Evolutionary conservation across 1,284 basidiomycete species (phyloP).

Genomic region (Ganoderma multipileum): DNA sequence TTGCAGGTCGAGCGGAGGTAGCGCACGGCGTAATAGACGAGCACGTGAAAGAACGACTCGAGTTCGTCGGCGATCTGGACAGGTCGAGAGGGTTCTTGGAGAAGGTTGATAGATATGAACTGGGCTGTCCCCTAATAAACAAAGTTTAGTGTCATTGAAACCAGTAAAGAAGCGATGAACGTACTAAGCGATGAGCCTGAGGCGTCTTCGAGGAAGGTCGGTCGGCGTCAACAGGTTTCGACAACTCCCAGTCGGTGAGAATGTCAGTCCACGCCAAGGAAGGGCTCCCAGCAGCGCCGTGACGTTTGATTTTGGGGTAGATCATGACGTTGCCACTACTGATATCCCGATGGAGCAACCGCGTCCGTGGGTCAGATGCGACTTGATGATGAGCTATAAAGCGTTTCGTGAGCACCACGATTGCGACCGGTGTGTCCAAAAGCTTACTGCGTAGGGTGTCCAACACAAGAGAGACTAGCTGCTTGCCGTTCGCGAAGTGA

Average conservation of each 20-base stretch:
- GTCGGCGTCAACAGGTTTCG: not conserved
- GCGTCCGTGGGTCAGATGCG: not conserved
- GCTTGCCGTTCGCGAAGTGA: not conserved
- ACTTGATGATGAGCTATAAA: not conserved
- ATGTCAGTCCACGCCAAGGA: not conserved
- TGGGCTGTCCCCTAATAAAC: conserved; percentile 11
- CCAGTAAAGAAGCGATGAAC: not conserved
- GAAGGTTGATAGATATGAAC: conserved; percentile 12
- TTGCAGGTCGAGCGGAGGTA: conserved; percentile 8
- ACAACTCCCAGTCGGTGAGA: not conserved
- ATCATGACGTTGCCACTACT: not conserved
- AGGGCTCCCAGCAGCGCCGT: not conserved
- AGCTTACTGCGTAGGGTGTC: conserved; percentile 13
- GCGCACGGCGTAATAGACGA: conserved; percentile 15
- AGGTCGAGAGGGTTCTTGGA: not conserved
- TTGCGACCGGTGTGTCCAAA: not conserved
- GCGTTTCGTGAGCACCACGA: not conserved
- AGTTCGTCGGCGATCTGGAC: conserved; percentile 15
- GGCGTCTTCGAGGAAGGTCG: not conserved
- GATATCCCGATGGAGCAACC: not conserved
- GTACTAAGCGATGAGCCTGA: not conserved
- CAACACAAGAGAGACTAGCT: not conserved
- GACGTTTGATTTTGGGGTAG: not conserved
- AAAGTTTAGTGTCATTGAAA: not conserved
- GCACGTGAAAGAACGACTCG: conserved; percentile 20